phyloP scores from a whole-genome alignment of 306 rosid species.

The Vigna nakashimae region DNA sequence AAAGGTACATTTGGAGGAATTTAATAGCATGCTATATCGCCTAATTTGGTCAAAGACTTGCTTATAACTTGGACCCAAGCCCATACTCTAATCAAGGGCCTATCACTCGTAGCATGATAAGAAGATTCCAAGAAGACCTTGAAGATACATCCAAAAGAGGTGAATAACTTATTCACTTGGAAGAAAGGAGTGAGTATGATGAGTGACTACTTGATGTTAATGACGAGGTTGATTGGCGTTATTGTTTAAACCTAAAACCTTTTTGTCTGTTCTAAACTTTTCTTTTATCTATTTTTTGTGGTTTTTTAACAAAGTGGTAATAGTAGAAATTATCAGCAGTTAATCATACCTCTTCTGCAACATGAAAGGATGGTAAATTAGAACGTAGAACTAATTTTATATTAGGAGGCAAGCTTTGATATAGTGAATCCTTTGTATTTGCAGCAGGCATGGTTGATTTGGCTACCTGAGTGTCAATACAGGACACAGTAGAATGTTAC shows the following conservation, averaged over 20 bases:
- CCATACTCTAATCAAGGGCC: too few species aligned
- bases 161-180: too few species aligned
- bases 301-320: conserved; percentile 10
- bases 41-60: too few species aligned
- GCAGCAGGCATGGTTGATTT: conserved; percentile 66
- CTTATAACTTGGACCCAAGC: too few species aligned
- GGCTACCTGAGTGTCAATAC: conserved; percentile 62
- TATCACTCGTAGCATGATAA: too few species aligned
- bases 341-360: conserved; percentile 65
- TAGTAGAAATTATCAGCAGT: conserved; percentile 22
- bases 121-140: too few species aligned
- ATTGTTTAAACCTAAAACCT: conserved; percentile 16
- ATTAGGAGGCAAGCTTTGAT: conserved; percentile 80
- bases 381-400: conserved; percentile 71
- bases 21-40: too few species aligned
- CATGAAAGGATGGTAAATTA: conserved; percentile 60
- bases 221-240: not conserved
- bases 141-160: too few species aligned
- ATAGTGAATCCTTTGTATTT: conserved; percentile 71
- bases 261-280: conserved; percentile 18
- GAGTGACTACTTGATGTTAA: conserved; percentile 8
- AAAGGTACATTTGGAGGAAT: too few species aligned
- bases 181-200: not conserved
- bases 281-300: not conserved
- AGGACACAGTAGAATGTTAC: conserved; percentile 31